Evolutionary conservation across 2,329 filamentous ascomycete genomes (phyloP).

Genomic region (Metarhizium anisopliae): DNA sequence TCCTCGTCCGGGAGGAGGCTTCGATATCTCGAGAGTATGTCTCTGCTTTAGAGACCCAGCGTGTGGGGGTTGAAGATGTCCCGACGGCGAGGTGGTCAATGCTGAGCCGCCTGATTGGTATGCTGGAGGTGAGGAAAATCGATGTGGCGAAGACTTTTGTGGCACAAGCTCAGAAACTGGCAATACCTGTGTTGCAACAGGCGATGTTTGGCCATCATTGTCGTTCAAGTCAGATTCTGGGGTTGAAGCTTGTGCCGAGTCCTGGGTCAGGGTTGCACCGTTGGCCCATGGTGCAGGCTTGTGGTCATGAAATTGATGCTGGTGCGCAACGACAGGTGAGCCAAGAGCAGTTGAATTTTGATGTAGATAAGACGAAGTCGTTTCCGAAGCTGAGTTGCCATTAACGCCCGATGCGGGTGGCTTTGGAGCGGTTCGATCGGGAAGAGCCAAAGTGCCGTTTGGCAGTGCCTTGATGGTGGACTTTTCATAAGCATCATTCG

Average conservation of each 20-base stretch:
- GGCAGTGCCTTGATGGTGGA: slow-evolving; percentile 12
- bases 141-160: slow-evolving; percentile 32
- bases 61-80: slow-evolving; percentile 36
- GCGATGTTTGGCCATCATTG: background rate
- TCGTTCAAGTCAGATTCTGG: slow-evolving; percentile 1
- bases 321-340: background rate
- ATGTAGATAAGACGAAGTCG: background rate
- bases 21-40: slow-evolving; percentile 83
- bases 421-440: slow-evolving; percentile 20
- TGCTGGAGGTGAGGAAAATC: slow-evolving; percentile 57
- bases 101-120: slow-evolving; percentile 33
- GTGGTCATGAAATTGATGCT: background rate
- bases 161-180: slow-evolving; percentile 2
- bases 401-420: slow-evolving; percentile 11
- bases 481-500: slow-evolving; percentile 19
- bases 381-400: slow-evolving; percentile 7
- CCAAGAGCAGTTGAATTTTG: background rate
- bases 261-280: background rate
- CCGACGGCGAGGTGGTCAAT: slow-evolving; percentile 36
- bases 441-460: slow-evolving; percentile 19
- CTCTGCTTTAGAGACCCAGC: slow-evolving; percentile 60
- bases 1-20: slow-evolving; percentile 50
- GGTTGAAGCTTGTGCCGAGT: background rate
- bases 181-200: slow-evolving; percentile 1
- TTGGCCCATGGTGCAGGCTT: background rate